These are phyloP conservation scores for Bruguiera gymnorhiza DNA, from an alignment of 345 rosid genomes.

Conservation along the genomic window DNA sequence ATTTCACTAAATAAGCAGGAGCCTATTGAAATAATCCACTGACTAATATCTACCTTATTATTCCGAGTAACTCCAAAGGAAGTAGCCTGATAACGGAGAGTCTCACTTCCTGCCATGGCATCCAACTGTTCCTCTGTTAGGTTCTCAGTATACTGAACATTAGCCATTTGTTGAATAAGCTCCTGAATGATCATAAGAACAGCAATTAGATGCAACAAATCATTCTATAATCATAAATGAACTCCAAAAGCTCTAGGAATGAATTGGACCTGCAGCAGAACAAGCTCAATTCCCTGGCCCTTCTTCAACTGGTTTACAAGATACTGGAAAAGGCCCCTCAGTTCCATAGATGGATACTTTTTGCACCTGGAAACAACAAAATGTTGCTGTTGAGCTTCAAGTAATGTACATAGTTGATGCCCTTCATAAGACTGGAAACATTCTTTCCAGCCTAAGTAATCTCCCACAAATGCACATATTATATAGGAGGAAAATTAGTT, in stretches of 20 bases:
- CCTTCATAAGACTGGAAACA: background rate
- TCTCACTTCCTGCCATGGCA: constrained; percentile 99
- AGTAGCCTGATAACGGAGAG: constrained; percentile 92
- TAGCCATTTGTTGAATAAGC: constrained; percentile 98
- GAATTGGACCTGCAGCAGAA: constrained; percentile 75
- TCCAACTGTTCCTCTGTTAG: constrained; percentile 98
- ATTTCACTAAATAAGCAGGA: background rate
- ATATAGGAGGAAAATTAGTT: background rate
- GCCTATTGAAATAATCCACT: background rate
- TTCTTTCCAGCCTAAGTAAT: background rate
- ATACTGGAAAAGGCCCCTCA: constrained; percentile 97
- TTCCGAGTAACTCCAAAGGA: constrained; percentile 86
- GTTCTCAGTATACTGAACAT: constrained; percentile 96
- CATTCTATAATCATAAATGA: constrained; percentile 12
- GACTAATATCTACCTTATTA: constrained; percentile 59
- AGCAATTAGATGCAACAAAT: constrained; percentile 16
- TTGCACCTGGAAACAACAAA: constrained; percentile 62
- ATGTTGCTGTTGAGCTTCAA: background rate
- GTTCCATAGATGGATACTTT: constrained; percentile 98
- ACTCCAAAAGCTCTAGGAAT: constrained; percentile 17
- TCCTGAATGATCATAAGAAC: constrained; percentile 55
- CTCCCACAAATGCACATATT: background rate
- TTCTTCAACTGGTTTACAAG: constrained; percentile 93
- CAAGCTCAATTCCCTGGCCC: constrained; percentile 97
- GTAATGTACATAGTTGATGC: background rate